A percentile compares a stretch with the other conserved stretches of the same genome.
Conservation (phyloP, 176 grass and related monocot genomes). For the Microstegium vimineum region DNA sequence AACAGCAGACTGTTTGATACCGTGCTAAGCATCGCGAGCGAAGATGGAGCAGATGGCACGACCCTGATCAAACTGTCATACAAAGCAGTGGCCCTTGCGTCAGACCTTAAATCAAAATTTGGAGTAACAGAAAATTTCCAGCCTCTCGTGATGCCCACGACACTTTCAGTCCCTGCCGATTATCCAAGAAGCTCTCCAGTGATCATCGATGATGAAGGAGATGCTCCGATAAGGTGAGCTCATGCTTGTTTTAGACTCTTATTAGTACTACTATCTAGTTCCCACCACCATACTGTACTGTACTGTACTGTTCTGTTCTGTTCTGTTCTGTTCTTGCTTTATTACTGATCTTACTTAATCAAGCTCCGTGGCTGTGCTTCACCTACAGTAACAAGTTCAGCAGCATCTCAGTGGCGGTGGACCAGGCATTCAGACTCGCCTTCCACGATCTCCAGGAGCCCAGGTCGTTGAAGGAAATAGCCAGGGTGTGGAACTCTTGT, state of each 20-base stretch:
- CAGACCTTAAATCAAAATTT: not conserved
- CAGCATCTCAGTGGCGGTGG: not conserved
- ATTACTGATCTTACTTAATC: not conserved
- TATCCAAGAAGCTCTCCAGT: constrained; percentile 31
- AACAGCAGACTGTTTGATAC: constrained; percentile 26
- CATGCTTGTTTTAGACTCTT: not conserved
- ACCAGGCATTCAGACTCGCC: not conserved
- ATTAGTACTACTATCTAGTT: no score
- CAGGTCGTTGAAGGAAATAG: not conserved
- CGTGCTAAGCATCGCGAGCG: not conserved
- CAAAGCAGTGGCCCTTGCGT: not conserved
- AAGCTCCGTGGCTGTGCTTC: not conserved
- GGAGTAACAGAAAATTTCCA: not conserved
- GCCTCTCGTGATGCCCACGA: not conserved
- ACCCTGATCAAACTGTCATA: constrained; percentile 19
- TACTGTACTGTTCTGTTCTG: no score
- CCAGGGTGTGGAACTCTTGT: not conserved
- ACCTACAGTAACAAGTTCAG: not conserved
- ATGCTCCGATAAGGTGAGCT: not conserved
- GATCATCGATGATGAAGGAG: not conserved
- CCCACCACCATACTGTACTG: not conserved
- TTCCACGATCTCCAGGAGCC: not conserved
- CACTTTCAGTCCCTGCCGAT: constrained; percentile 12
- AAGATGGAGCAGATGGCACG: not conserved
- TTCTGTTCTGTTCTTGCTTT: not conserved